Evolutionary conservation across 371 early-diverging fungal species (phyloP), one percentile per base, ranked within the genome.

Genomic region (Mucor sp.): DNA sequence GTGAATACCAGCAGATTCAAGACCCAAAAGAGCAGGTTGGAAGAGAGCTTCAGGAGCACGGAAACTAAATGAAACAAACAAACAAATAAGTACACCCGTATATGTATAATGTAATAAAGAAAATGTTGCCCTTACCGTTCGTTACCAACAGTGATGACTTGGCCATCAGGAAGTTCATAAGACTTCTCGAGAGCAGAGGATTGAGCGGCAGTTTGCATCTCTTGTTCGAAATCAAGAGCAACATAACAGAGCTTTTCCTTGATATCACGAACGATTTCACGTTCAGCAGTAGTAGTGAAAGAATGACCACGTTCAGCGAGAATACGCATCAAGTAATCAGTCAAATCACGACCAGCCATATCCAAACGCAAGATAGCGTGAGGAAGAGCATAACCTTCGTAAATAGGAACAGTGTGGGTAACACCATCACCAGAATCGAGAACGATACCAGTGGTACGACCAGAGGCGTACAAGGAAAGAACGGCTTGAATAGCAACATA

Each of bases 371-470:
- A 91, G 77, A 99, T 99, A 71, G 99, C 99, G 84, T 95, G 93
- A 72, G 99, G 99, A 68, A 99, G 93, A 50, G 99, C 90, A 81
- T 98, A 99, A 85, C 99, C 99, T 89, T 99, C 99, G 84, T 99
- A 99, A 77, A 99, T 97, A 66, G 99, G 99, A 63, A 99, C 99
- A 58, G 98, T 95, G 92, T 99, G 99, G 74, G 99, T 93, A 68
- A 99, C 99, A 95, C 99, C 99, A 86, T 99, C 99, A 81, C 99
- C 99, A 66, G 99, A 99, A 87, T 99, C 99, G 59, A 99, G 91
- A 65, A 99, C 99, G 72, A 99, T 97, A 93, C 99, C 99, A 65
- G 99, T 99, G 74, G 99, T 99, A 90, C 99, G 97, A 79, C 99
- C 99, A 70, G 99, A 96, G 68, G 98, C 98, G 86, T 98, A 97